phyloP scores from a whole-genome alignment of 2,329 filamentous ascomycete species.

The Cladosporium halotolerans region DNA sequence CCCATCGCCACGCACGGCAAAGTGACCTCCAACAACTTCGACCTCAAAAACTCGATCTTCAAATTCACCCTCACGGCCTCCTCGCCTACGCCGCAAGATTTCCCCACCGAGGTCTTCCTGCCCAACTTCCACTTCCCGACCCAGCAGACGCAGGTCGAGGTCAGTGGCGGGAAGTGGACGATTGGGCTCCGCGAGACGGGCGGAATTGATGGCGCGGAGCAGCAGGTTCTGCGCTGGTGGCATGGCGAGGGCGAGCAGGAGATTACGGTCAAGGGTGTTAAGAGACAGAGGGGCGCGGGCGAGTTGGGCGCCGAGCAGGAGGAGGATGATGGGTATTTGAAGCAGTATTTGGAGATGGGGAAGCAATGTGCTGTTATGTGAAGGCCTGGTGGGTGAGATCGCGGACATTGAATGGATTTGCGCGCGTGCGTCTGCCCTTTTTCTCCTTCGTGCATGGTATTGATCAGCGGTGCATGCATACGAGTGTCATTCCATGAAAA shows the following conservation, averaged over 20 bases:
- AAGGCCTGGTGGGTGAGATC: background rate
- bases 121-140: slow-evolving; percentile 90
- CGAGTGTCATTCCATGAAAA: no score
- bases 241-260: slow-evolving; percentile 78
- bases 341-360: slow-evolving; percentile 46
- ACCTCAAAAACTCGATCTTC: slow-evolving; percentile 73
- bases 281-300: slow-evolving; percentile 47
- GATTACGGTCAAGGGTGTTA: slow-evolving; percentile 68
- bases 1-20: slow-evolving; percentile 70
- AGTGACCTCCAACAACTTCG: slow-evolving; percentile 69
- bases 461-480: no score
- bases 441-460: no score
- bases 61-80: slow-evolving; percentile 61
- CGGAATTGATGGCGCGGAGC: slow-evolving; percentile 50
- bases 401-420: no score
- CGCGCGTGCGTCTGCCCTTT: no score
- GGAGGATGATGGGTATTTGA: slow-evolving; percentile 73
- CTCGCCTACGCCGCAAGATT: slow-evolving; percentile 53
- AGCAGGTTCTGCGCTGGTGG: slow-evolving; percentile 87
- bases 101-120: slow-evolving; percentile 75
- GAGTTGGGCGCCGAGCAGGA: slow-evolving; percentile 40
- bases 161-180: slow-evolving; percentile 84
- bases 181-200: slow-evolving; percentile 68
- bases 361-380: slow-evolving; percentile 42
- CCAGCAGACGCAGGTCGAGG: slow-evolving; percentile 59